phyloP scores from a whole-genome alignment of 352 stramenopile genomes.

The Phytophthora gonapodyides region DNA sequence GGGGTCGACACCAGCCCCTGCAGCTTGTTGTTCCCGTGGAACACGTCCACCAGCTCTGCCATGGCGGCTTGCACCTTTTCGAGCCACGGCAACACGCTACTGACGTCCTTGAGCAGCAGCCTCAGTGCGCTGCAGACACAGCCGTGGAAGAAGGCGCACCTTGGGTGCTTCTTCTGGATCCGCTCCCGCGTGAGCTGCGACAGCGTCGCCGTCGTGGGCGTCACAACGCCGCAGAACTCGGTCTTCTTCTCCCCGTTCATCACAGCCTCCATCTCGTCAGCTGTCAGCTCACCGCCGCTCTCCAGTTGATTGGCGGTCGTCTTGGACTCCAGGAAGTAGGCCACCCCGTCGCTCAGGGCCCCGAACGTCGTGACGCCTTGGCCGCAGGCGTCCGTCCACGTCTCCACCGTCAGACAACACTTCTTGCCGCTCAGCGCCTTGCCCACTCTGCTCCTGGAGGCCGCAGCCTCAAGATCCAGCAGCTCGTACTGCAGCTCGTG shows the following conservation, averaged over 20 bases:
- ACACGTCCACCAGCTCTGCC: slow-evolving; percentile 42
- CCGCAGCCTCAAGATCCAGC: slow-evolving; percentile 55
- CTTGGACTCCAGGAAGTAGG: slow-evolving; percentile 56
- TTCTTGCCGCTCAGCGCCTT: slow-evolving; percentile 51
- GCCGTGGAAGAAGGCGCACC: slow-evolving; percentile 72
- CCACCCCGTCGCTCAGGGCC: slow-evolving; percentile 37
- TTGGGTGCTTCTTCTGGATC: slow-evolving; percentile 61
- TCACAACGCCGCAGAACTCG: slow-evolving; percentile 55
- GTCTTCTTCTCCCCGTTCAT: slow-evolving; percentile 55
- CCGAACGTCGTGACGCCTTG: slow-evolving; percentile 52
- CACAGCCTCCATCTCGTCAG: slow-evolving; percentile 56
- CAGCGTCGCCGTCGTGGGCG: slow-evolving; percentile 48
- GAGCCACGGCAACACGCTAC: slow-evolving; percentile 57
- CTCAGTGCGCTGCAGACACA: slow-evolving; percentile 55
- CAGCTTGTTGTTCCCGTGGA: slow-evolving; percentile 51
- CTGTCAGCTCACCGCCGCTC: slow-evolving; percentile 33
- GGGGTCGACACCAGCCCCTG: slow-evolving; percentile 28
- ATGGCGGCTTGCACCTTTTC: slow-evolving; percentile 43
- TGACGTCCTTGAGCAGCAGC: slow-evolving; percentile 58
- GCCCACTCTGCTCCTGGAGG: slow-evolving; percentile 47
- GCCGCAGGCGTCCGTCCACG: slow-evolving; percentile 49
- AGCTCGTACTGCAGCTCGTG: slow-evolving; percentile 67
- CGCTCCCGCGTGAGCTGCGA: slow-evolving; percentile 47
- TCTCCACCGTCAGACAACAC: slow-evolving; percentile 65
- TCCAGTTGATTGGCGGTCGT: slow-evolving; percentile 12